Evolutionary conservation across 2,329 filamentous ascomycete genomes (phyloP).

Genomic region (Exserohilum turcica): DNA sequence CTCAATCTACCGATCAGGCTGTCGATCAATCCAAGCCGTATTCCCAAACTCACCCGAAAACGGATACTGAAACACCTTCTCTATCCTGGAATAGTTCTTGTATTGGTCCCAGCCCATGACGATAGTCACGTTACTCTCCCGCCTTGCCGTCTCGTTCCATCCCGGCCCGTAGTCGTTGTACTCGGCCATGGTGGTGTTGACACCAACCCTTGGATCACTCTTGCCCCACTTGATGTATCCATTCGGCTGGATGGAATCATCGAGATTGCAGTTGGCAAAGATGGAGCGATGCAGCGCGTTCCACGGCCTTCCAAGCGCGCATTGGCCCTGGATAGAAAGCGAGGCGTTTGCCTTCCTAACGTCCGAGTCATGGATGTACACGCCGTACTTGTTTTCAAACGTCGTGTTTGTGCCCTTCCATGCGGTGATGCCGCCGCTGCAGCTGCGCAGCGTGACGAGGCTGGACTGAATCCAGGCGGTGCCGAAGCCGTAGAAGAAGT

Average conservation of each 20-base stretch:
- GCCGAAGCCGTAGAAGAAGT: constrained; percentile 72
- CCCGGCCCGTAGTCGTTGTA: constrained; percentile 60
- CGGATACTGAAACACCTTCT: constrained; percentile 44
- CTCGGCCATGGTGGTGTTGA: constrained; percentile 62
- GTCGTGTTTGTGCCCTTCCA: constrained; percentile 73
- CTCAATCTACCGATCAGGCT: constrained; percentile 18
- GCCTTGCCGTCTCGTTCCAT: constrained; percentile 57
- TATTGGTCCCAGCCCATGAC: constrained; percentile 51
- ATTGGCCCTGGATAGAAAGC: constrained; percentile 50
- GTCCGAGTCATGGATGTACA: constrained; percentile 64
- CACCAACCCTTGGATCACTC: constrained; percentile 47
- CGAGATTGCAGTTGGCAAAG: constrained; percentile 61
- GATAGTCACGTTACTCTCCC: constrained; percentile 51
- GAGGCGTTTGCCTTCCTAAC: constrained; percentile 61
- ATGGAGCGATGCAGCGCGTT: constrained; percentile 63
- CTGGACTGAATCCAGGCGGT: constrained; percentile 65
- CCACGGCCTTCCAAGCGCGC: constrained; percentile 67
- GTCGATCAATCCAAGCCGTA: constrained; percentile 55
- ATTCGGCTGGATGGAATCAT: constrained; percentile 57
- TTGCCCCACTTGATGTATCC: constrained; percentile 63
- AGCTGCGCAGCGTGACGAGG: constrained; percentile 61
- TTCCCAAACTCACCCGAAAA: constrained; percentile 51
- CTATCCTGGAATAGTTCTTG: constrained; percentile 26
- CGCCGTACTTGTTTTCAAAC: constrained; percentile 68
- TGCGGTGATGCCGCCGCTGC: constrained; percentile 69